phyloP scores from a whole-genome alignment of 495 filamentous ascomycete genomes.

The Staphylotrichum longicolle region DNA sequence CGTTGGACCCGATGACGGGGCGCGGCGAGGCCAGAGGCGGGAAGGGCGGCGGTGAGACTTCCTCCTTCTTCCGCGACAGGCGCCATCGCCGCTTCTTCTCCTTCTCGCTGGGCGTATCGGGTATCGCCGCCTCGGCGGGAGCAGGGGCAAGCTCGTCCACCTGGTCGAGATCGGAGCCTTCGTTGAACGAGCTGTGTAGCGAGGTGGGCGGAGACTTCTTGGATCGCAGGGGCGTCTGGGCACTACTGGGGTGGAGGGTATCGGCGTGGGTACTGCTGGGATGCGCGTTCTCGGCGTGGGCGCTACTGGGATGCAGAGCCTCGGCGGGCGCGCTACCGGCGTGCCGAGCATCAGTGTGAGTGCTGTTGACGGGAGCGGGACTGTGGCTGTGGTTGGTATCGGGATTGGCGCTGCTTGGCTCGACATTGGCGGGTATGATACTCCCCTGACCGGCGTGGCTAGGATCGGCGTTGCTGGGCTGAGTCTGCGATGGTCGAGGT shows the following conservation, averaged over 20 bases:
- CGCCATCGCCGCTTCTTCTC: constrained; percentile 74
- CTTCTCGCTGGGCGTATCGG: constrained; percentile 60
- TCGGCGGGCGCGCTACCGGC: constrained; percentile 35
- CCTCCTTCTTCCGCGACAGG: constrained; percentile 64
- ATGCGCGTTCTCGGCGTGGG: constrained; percentile 25
- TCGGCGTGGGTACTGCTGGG: constrained; percentile 18
- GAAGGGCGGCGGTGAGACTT: constrained; percentile 30
- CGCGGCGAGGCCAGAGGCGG: constrained; percentile 47
- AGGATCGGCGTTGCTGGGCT: constrained; percentile 30
- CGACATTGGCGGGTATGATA: too few relatives aligned
- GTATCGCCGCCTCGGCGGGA: constrained; percentile 34
- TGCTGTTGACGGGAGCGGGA: neutral
- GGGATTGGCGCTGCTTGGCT: neutral
- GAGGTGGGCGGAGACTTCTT: constrained; percentile 67
- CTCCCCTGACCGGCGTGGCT: neutral
- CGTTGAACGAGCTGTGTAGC: constrained; percentile 71
- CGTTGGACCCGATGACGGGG: constrained; percentile 55
- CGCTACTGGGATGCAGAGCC: constrained; percentile 52
- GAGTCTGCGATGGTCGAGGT: constrained; percentile 36
- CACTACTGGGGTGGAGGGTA: constrained; percentile 33
- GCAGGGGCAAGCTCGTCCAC: constrained; percentile 51
- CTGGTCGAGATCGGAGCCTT: constrained; percentile 73
- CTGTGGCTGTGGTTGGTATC: neutral
- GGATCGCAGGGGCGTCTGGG: constrained; percentile 57
- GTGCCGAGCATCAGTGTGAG: neutral